Base-by-base conservation (phyloP, 2,329 filamentous ascomycete species). In the Fusarium phyllophilum region DNA sequence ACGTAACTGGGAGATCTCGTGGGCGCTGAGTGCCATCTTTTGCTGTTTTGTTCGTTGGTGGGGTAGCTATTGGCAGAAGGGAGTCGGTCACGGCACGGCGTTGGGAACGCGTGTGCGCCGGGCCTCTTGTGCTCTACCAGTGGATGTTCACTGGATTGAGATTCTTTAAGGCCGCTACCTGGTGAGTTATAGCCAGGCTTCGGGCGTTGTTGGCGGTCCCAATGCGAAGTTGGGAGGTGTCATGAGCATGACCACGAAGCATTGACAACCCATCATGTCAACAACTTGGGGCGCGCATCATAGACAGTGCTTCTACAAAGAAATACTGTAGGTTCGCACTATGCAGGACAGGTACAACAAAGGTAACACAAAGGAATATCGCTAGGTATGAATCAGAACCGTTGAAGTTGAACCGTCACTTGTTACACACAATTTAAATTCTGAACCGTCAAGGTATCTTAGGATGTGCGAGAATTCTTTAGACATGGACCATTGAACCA, bases 1-100 rank as follows among this genome's bases (percentile, higher is more conserved):
- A 79, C 92, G 90, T 69, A 97, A 86, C 79, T 94, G 92, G 57
- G 85, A 83, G 49, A 87, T 85, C 70, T 91, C 89, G 70, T 87
- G 84, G 61, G 87, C 83, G 66, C 85, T 89, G 68, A 91, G 84
- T 66, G 84, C 83, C 89, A 90, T 90, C 45, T 68, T 74, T 68
- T 66, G 59, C 45, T 75, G 70, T 68, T 67, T 62, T 72, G 62
- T 33, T 55, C 46, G 44, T 64, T 68, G 52, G 68, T 54, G 73
- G 67, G 68, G 68, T 63, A 63, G 72, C 58, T 75, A 48, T 58
- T 51, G 66, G n/a, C 33, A 39, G 26, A 24, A 45, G 54, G 48
- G 31, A 74, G 52, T 52, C 62, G 59, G 56, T 57, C 56, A 59
- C 52, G 52, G 38, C 44, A 45, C 34, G 24, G 48, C 36, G 34